Conservation (phyloP, 495 filamentous ascomycete genomes). For the Chaetomium fimeti region DNA sequence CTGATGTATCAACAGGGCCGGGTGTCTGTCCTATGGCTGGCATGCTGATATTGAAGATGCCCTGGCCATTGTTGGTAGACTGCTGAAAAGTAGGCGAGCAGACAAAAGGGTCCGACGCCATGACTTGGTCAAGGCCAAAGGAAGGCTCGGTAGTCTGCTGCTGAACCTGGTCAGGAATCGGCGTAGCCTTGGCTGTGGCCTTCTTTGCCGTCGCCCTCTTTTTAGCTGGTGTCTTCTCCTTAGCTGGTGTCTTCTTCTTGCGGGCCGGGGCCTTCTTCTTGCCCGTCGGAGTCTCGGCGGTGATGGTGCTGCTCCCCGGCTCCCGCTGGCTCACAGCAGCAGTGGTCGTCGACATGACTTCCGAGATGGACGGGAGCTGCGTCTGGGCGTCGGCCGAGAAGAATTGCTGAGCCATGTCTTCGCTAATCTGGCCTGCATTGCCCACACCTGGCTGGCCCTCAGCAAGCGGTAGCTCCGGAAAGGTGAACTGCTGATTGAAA, state of each 20-base stretch:
- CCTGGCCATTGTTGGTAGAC: background rate
- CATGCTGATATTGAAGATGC: background rate
- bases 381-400: slow-evolving; percentile 13
- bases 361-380: slow-evolving; percentile 11
- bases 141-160: background rate
- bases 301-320: background rate
- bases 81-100: background rate
- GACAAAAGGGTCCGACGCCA: slow-evolving; percentile 12
- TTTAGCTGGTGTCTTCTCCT: slow-evolving; percentile 1
- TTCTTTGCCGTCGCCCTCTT: no score
- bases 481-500: background rate
- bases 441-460: background rate
- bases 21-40: background rate
- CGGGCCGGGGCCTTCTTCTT: slow-evolving; percentile 2
- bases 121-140: slow-evolving; percentile 13
- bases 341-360: background rate
- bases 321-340: background rate
- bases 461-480: no score
- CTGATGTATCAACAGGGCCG: background rate
- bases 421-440: background rate
- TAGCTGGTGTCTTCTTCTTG: slow-evolving; percentile 6
- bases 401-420: background rate
- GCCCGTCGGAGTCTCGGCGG: background rate
- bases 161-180: background rate
- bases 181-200: no score